These are phyloP conservation scores for Pseudogymnoascus sp. DNA, from an alignment of 2,329 filamentous ascomycete genomes.

Conservation along the genomic window DNA sequence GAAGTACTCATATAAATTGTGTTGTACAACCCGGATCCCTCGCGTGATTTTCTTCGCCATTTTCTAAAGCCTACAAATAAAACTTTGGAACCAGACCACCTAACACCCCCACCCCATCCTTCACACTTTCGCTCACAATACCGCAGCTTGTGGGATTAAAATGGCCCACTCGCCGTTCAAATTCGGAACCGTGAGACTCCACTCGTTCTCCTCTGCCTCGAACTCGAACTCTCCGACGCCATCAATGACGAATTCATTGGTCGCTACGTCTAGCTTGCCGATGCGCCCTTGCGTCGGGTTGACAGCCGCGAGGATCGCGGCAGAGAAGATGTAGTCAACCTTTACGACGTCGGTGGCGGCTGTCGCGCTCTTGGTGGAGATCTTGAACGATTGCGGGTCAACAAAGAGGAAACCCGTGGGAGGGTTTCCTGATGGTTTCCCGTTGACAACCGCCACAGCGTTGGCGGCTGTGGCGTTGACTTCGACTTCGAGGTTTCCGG, in stretches of 20 bases:
- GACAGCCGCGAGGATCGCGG: constrained; percentile 22
- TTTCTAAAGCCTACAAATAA: neutral
- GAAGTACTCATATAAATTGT: neutral
- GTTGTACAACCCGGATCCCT: neutral
- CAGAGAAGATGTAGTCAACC: constrained; percentile 17
- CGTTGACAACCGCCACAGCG: neutral
- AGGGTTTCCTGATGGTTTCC: neutral
- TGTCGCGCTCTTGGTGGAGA: constrained; percentile 24
- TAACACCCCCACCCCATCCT: neutral
- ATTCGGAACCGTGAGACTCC: constrained; percentile 16
- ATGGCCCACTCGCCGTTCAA: constrained; percentile 19
- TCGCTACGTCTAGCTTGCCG: constrained; percentile 29
- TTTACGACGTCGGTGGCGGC: neutral
- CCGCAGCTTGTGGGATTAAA: neutral
- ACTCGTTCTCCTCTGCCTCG: constrained; percentile 34
- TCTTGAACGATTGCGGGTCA: neutral
- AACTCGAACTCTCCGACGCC: constrained; percentile 33
- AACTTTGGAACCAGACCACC: neutral
- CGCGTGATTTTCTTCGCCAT: neutral
- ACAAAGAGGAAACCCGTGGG: neutral
- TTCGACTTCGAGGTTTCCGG: constrained; percentile 1
- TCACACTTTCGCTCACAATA: neutral
- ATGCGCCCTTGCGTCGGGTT: constrained; percentile 29
- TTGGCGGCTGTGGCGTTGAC: constrained; percentile 2
- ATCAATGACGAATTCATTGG: constrained; percentile 31